These are phyloP conservation scores for Cyclostephanos tholiformis DNA, from an alignment of 108 stramenopile genomes.

Conservation along the genomic window DNA sequence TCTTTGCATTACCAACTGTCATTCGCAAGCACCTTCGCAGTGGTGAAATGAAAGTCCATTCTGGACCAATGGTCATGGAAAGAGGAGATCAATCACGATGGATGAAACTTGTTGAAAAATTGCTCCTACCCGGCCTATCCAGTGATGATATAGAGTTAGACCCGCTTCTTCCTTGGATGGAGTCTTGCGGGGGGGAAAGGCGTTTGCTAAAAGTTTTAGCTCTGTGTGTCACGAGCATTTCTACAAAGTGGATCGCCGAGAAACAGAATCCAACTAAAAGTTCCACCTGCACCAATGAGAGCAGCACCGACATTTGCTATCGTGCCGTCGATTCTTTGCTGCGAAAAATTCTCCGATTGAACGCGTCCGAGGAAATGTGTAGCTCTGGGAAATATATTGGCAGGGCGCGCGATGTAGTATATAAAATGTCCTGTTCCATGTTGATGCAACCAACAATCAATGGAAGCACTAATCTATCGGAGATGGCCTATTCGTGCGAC, in stretches of 20 bases:
- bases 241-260: slow-evolving; percentile 5
- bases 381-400: slow-evolving; percentile 23
- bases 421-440: slow-evolving; percentile 27
- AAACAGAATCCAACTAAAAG: background rate
- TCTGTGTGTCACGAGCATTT: slow-evolving; percentile 41
- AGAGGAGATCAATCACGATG: slow-evolving; percentile 50
- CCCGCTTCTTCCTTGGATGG: slow-evolving; percentile 67
- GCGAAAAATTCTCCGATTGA: slow-evolving; percentile 37
- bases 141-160: slow-evolving; percentile 62
- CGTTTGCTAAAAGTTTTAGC: slow-evolving; percentile 40
- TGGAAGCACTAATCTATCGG: slow-evolving; percentile 1
- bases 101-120: slow-evolving; percentile 51
- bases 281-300: background rate
- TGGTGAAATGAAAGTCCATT: slow-evolving; percentile 12
- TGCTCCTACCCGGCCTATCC: slow-evolving; percentile 63
- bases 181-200: slow-evolving; percentile 52
- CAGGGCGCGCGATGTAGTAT: slow-evolving; percentile 26
- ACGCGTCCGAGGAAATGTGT: background rate
- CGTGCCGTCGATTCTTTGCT: slow-evolving; percentile 33
- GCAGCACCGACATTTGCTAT: slow-evolving; percentile 4
- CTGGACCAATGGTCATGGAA: slow-evolving; percentile 27
- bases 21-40: slow-evolving; percentile 26
- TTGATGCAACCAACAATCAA: slow-evolving; percentile 31
- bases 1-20: slow-evolving; percentile 55
- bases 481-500: slow-evolving; percentile 23